Conservation (phyloP, 2,329 filamentous ascomycete species). For the Harringtonia lauricola region DNA sequence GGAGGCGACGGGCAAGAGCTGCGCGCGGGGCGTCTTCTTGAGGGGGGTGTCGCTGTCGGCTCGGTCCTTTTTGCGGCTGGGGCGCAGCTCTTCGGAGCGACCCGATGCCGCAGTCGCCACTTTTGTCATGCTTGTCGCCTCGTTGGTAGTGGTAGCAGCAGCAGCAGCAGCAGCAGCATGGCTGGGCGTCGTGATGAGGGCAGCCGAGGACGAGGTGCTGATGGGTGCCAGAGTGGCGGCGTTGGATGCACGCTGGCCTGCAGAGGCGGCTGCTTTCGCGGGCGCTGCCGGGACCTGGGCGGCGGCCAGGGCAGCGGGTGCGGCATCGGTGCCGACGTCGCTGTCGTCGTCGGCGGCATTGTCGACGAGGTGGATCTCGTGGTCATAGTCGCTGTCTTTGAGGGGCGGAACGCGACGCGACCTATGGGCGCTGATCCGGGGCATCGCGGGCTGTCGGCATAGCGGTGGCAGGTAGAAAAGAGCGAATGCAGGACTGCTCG, state of each 20-base stretch:
- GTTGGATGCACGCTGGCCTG: too few relatives aligned
- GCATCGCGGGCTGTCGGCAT: constrained; percentile 20
- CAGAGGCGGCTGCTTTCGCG: too few relatives aligned
- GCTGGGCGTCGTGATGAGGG: too few relatives aligned
- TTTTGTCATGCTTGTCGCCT: too few relatives aligned
- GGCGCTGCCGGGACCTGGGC: too few relatives aligned
- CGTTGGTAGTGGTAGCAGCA: too few relatives aligned
- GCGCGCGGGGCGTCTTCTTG: neutral
- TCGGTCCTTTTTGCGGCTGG: too few relatives aligned
- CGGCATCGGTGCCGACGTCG: neutral
- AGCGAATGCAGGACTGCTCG: neutral
- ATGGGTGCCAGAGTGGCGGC: too few relatives aligned
- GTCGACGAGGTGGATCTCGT: constrained; percentile 61
- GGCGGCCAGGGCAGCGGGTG: neutral
- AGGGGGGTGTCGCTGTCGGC: neutral
- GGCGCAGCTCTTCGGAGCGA: too few relatives aligned
- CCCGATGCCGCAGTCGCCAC: too few relatives aligned
- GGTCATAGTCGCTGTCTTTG: constrained; percentile 54
- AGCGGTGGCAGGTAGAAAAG: neutral
- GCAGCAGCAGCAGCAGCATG: too few relatives aligned
- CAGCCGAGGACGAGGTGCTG: too few relatives aligned
- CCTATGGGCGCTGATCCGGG: constrained; percentile 28
- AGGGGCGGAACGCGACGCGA: constrained; percentile 44
- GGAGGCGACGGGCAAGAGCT: neutral
- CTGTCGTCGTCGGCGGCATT: constrained; percentile 18